Evolutionary conservation across 441 rosid species (phyloP), one percentile per base, ranked within the genome.

Genomic region (Euphorbia schlechtendalii): DNA sequence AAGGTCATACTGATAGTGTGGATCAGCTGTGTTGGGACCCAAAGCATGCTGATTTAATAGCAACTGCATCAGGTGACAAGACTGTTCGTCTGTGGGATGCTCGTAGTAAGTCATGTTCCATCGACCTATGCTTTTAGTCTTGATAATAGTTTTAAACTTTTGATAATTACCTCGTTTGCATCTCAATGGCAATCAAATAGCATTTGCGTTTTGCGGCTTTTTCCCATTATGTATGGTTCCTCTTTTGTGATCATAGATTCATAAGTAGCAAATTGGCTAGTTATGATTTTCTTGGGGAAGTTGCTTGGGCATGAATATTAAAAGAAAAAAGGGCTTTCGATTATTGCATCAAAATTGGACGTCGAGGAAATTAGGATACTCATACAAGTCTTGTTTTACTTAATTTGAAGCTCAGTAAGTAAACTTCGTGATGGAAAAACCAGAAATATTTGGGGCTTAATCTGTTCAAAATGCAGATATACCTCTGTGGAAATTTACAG

Each of bases 21-120:
- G 99, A 93, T 83, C 99, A 90, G 77, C 83, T 93, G 14, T 93
- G 99, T 74, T 93, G 97, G 97, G 96, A 90, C 60, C 96, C 99
- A 2, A 88, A 90, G 73, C 97, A 90, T 74, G 79, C 93, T 48
- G 99, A 93, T 78, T 73, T 90, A 56, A 79, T 88, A 74, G 97
- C 97, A 28, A 90, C 97, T n/a, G 99, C 97, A n/a, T 88, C 99
- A 2, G 97, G 99, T 0, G 99, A 93, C 81, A 90, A 88, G 82
- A 93, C 97, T 11, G 96, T 90, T 60, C 88, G 96, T 56, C 73
- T 93, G 46, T 93, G 97, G 98, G 98, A 93, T 80, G 93, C 89
- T 63, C 96, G 93, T 12, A 90, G 97, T 88, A 81, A 83, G 96
- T 82, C 57, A 24, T 57, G 24, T 27, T 27, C 22, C 25, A 11